Percentiles rank a stretch among this genome's conserved stretches.
Evolutionary conservation across 2,329 filamentous ascomycete species (phyloP).

Genomic region (Tolypocladium nubicola): DNA sequence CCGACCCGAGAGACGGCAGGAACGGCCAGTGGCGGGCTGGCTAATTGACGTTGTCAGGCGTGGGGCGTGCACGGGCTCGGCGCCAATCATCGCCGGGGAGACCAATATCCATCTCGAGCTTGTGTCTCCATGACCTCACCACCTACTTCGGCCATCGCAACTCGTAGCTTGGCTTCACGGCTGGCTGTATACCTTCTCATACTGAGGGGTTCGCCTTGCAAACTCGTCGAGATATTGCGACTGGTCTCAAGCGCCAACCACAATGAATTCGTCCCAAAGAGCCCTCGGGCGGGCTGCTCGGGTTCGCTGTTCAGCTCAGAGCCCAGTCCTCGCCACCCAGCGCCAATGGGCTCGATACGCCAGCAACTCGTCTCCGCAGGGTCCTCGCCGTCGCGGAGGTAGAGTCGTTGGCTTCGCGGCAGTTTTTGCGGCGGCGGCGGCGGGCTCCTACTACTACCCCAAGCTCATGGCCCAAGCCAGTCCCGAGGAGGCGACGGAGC

Average conservation of each 20-base stretch:
- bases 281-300: conserved; percentile 16
- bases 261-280: conserved; percentile 21
- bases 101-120: background rate
- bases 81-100: background rate
- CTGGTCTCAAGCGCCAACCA: background rate
- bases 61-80: background rate
- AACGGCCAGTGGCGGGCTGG: background rate
- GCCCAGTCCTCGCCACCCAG: conserved; percentile 8
- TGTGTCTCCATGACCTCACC: background rate
- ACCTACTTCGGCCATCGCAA: background rate
- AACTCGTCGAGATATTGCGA: background rate
- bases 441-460: conserved; percentile 27
- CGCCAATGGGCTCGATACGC: conserved; percentile 20
- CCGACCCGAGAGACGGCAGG: conserved; percentile 10
- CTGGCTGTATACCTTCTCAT: background rate
- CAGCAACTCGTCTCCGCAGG: conserved; percentile 11
- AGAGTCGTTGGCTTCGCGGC: conserved; percentile 19
- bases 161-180: background rate
- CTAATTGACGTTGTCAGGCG: background rate
- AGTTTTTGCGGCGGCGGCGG: conserved; percentile 27
- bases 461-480: conserved; percentile 15
- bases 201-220: background rate
- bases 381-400: conserved; percentile 12
- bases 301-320: conserved; percentile 12
- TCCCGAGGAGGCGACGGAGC: conserved; percentile 4